Conservation (phyloP, 2,329 filamentous ascomycete genomes). For the Claviceps arundinis region DNA sequence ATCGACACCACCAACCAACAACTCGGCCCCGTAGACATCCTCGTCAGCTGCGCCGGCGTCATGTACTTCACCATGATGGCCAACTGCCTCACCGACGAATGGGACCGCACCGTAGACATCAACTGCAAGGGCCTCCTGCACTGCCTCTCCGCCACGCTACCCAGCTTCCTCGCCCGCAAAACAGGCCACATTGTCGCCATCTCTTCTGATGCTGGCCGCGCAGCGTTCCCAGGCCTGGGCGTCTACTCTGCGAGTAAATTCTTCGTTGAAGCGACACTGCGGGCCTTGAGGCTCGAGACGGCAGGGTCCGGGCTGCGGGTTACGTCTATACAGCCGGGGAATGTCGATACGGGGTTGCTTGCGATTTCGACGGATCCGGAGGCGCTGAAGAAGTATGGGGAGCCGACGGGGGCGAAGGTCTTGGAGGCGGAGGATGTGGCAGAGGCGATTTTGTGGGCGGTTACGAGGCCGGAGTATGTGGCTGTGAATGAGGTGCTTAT, state of each 20-base stretch:
- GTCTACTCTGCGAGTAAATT: constrained; percentile 78
- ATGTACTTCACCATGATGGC: constrained; percentile 89
- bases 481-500: constrained; percentile 71
- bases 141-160: constrained; percentile 55
- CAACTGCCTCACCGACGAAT: constrained; percentile 59
- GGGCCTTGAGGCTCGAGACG: constrained; percentile 61
- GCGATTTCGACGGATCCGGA: constrained; percentile 64
- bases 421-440: constrained; percentile 64
- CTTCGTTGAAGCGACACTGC: constrained; percentile 74
- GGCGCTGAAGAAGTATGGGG: constrained; percentile 66
- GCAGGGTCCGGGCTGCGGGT: constrained; percentile 60
- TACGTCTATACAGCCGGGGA: constrained; percentile 64
- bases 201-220: constrained; percentile 69
- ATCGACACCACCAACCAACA: constrained; percentile 43
- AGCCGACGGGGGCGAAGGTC: constrained; percentile 61
- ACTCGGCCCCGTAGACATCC: constrained; percentile 62
- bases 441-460: constrained; percentile 57
- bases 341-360: constrained; percentile 59
- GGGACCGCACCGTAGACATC: constrained; percentile 72
- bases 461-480: constrained; percentile 62
- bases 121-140: constrained; percentile 76
- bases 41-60: constrained; percentile 70
- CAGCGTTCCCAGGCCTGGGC: constrained; percentile 68
- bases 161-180: constrained; percentile 56
- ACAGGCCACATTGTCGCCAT: constrained; percentile 66